A percentile compares a stretch with the other conserved stretches of the same genome.
Conservation (phyloP, 2,329 filamentous ascomycete genomes). For the Penicillium sp. region DNA sequence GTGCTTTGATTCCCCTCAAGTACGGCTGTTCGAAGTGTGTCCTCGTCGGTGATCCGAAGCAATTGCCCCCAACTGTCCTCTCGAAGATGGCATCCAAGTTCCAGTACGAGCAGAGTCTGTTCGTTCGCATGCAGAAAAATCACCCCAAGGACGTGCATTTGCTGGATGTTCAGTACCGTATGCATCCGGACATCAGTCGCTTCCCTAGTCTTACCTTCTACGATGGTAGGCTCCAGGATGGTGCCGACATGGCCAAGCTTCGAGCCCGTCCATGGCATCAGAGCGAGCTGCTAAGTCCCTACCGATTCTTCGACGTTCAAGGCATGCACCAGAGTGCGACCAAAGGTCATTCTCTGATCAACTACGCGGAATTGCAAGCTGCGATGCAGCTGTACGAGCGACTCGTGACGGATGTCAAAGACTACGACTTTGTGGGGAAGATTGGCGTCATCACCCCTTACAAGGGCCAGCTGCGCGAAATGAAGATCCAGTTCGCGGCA, state of each 20-base stretch:
- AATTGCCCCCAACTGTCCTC: conserved; percentile 90
- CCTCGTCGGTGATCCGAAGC: conserved; percentile 94
- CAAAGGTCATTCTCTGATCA: conserved; percentile 84
- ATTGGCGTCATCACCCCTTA: conserved; percentile 98
- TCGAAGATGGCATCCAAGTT: conserved; percentile 88
- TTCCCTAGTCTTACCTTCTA: conserved; percentile 94
- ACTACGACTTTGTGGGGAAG: conserved; percentile 69
- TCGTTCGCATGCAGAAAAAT: conserved; percentile 96
- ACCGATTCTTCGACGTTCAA: conserved; percentile 94
- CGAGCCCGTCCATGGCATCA: conserved; percentile 81
- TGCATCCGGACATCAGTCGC: conserved; percentile 92
- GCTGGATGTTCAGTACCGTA: conserved; percentile 96
- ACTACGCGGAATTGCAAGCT: conserved; percentile 78
- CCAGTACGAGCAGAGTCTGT: conserved; percentile 95
- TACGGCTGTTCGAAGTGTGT: conserved; percentile 97
- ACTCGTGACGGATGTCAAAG: conserved; percentile 66
- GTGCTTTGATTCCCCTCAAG: conserved; percentile 91
- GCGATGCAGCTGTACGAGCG: conserved; percentile 80
- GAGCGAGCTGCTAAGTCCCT: conserved; percentile 76
- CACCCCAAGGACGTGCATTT: conserved; percentile 83
- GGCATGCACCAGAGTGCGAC: conserved; percentile 78
- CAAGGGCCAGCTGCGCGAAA: conserved; percentile 80
- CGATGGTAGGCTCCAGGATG: conserved; percentile 79
- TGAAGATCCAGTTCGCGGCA: conserved; percentile 68
- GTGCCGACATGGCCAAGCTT: conserved; percentile 71